Evolutionary conservation across 345 rosid species (phyloP).

Genomic region (Eutrema heterophyllum): DNA sequence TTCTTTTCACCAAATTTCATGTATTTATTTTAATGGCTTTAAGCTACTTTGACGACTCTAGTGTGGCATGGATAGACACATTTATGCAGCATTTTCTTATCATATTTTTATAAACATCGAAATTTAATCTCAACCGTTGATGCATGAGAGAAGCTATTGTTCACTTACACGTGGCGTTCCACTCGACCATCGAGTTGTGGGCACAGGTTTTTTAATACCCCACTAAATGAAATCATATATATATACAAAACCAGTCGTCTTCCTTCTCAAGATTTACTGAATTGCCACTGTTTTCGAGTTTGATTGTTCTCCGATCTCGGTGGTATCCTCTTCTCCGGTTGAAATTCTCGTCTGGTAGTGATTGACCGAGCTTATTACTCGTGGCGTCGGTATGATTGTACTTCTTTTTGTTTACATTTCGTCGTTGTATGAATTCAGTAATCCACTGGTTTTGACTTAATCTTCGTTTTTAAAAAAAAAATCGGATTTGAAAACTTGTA

Average conservation of each 20-base stretch:
- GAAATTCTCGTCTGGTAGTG: background rate
- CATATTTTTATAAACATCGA: background rate
- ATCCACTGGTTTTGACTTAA: conserved; percentile 18
- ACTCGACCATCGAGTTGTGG: background rate
- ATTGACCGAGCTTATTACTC: background rate
- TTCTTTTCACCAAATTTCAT: conserved; percentile 12
- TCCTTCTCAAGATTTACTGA: conserved; percentile 9
- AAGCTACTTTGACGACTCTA: too few relatives aligned
- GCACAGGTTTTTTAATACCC: background rate
- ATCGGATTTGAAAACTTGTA: background rate
- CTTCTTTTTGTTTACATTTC: background rate
- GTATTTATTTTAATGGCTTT: too few relatives aligned
- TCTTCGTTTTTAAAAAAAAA: background rate
- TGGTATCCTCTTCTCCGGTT: conserved; percentile 13
- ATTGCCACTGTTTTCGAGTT: conserved; percentile 14
- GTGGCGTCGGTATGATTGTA: background rate
- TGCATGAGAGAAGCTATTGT: background rate
- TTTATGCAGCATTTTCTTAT: background rate
- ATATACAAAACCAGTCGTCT: conserved; percentile 6
- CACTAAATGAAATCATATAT: background rate
- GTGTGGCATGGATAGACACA: too few relatives aligned
- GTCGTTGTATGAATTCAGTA: background rate
- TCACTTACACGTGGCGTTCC: conserved; percentile 18
- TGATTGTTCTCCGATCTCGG: conserved; percentile 6
- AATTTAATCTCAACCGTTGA: conserved; percentile 5